phyloP scores from a whole-genome alignment of 805 yeast genomes.

The Yarrowia sp. region DNA sequence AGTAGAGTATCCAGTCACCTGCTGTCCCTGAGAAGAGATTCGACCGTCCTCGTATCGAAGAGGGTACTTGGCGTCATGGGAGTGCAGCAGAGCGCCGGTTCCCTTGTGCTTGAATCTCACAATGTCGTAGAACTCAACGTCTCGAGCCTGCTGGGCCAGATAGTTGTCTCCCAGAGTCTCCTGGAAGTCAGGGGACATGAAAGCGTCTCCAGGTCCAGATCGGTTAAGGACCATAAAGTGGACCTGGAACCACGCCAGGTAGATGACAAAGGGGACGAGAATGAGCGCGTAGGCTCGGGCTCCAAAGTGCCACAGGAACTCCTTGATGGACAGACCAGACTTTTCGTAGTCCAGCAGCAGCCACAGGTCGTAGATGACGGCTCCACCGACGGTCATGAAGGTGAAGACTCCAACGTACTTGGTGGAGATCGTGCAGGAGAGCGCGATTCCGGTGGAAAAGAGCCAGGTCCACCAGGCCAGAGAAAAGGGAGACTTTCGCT shows the following conservation, averaged over 20 bases:
- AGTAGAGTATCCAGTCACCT: slow-evolving; percentile 69
- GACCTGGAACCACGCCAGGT: slow-evolving; percentile 84
- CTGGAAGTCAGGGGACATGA: slow-evolving; percentile 95
- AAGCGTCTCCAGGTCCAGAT: slow-evolving; percentile 94
- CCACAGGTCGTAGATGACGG: slow-evolving; percentile 88
- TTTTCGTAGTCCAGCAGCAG: slow-evolving; percentile 65
- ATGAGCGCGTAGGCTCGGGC: slow-evolving; percentile 72
- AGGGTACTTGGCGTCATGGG: slow-evolving; percentile 75
- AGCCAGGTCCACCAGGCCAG: slow-evolving; percentile 86
- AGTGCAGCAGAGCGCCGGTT: slow-evolving; percentile 76
- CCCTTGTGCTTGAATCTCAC: slow-evolving; percentile 77
- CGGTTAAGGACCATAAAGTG: slow-evolving; percentile 77
- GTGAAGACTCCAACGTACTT: slow-evolving; percentile 96
- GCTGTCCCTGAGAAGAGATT: slow-evolving; percentile 90
- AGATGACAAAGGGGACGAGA: slow-evolving; percentile 75
- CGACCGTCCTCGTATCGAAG: slow-evolving; percentile 95
- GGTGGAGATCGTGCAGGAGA: slow-evolving; percentile 90
- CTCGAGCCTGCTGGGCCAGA: slow-evolving; percentile 64
- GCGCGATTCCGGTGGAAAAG: slow-evolving; percentile 71
- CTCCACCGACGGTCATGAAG: slow-evolving; percentile 79
- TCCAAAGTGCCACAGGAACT: slow-evolving; percentile 63
- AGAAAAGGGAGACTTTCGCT: slow-evolving; percentile 64
- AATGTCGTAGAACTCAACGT: slow-evolving; percentile 69
- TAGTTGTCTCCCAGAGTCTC: slow-evolving; percentile 85
- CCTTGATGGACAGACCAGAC: slow-evolving; percentile 50